Evolutionary conservation across 164 flowering plant species (phyloP).

Genomic region (Vitis rupestris): DNA sequence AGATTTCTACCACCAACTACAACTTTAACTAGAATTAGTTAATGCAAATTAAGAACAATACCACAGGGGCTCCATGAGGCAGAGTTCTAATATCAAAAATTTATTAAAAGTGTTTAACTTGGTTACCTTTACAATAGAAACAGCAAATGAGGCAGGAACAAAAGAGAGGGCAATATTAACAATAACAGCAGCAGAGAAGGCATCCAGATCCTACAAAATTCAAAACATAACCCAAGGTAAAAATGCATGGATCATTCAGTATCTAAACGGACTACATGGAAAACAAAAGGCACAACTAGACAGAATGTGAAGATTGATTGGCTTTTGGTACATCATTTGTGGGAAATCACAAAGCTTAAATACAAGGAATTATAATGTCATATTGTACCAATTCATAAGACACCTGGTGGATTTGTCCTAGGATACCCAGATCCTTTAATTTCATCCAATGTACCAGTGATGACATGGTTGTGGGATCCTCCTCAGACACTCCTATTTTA

Average conservation of each 20-base stretch:
- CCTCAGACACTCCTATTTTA: no score
- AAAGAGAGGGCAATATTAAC: conserved; percentile 90
- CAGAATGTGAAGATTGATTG: background rate
- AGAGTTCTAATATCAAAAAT: background rate
- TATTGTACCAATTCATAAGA: no score
- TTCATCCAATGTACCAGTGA: no score
- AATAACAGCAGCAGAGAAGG: conserved; percentile 86
- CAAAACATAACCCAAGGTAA: background rate
- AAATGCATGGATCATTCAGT: background rate
- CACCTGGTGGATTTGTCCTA: no score
- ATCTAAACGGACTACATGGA: background rate
- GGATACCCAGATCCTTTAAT: no score
- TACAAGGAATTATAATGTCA: no score
- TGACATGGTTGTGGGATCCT: no score
- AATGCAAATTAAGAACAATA: no score
- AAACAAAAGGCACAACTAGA: background rate
- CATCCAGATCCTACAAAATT: conserved; percentile 86
- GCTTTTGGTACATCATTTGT: no score
- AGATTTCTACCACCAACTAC: no score
- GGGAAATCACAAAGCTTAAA: no score
- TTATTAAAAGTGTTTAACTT: background rate
- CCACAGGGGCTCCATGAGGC: background rate
- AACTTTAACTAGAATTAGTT: no score
- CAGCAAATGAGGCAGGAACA: conserved; percentile 97
- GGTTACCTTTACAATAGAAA: conserved; percentile 89